Percentiles rank a stretch among this genome's conserved stretches.
Conservation (phyloP, 2,329 filamentous ascomycete genomes). For the Dactylellina leptospora region DNA sequence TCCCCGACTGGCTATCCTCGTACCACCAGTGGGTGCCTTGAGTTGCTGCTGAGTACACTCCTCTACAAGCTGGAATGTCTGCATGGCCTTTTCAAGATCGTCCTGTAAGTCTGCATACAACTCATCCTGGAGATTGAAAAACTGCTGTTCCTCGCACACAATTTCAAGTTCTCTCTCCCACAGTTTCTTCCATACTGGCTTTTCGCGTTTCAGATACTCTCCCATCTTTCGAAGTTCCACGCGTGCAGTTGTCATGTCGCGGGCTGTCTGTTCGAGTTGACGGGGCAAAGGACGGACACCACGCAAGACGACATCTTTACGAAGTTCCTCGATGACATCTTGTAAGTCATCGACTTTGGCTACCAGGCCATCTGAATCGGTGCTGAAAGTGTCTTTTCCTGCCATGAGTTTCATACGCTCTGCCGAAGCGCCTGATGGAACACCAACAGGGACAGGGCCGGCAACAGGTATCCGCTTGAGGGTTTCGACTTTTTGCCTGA, state of each 20-base stretch:
- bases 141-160: slow-evolving; percentile 92
- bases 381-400: slow-evolving; percentile 85
- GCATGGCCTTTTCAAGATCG: slow-evolving; percentile 90
- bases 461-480: slow-evolving; percentile 23
- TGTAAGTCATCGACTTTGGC: slow-evolving; percentile 95
- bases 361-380: slow-evolving; percentile 89
- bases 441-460: slow-evolving; percentile 69
- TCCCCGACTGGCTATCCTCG: slow-evolving; percentile 66
- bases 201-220: slow-evolving; percentile 88
- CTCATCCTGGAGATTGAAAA: slow-evolving; percentile 95
- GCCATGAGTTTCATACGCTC: slow-evolving; percentile 68
- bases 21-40: slow-evolving; percentile 67
- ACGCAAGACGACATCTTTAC: slow-evolving; percentile 93
- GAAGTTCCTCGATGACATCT: slow-evolving; percentile 92
- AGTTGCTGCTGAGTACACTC: slow-evolving; percentile 98
- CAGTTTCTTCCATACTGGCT: slow-evolving; percentile 97
- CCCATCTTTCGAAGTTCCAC: slow-evolving; percentile 94
- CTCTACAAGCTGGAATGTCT: slow-evolving; percentile 94
- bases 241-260: slow-evolving; percentile 81
- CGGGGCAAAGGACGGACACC: slow-evolving; percentile 90
- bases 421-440: slow-evolving; percentile 78
- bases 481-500: slow-evolving; percentile 33
- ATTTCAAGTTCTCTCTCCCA: slow-evolving; percentile 98
- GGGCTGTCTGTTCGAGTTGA: slow-evolving; percentile 86
- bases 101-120: slow-evolving; percentile 90